These are phyloP conservation scores for Cydonia oblonga DNA, from an alignment of 331 rosid species.

Conservation along the genomic window DNA sequence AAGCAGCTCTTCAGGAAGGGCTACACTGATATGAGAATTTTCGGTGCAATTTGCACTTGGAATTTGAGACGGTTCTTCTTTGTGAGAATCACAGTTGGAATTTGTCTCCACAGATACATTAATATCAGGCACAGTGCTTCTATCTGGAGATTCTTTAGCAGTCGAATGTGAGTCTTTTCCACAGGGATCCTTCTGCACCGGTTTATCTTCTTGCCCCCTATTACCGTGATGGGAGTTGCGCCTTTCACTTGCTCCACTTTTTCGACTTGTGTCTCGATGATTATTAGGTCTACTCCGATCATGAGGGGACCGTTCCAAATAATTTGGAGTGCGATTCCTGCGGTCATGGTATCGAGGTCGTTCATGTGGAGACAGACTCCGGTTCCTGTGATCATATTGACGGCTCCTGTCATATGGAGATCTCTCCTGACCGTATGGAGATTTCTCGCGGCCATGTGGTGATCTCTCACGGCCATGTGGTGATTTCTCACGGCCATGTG, in stretches of 20 bases:
- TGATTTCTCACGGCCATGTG: not conserved
- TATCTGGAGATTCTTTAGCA: constrained; percentile 47
- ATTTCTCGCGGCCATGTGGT: constrained; percentile 30
- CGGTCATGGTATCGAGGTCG: constrained; percentile 40
- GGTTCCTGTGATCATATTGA: constrained; percentile 50
- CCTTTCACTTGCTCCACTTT: constrained; percentile 44
- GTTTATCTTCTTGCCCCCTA: constrained; percentile 55
- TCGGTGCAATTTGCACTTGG: constrained; percentile 40
- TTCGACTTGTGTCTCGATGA: constrained; percentile 39
- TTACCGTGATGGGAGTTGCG: constrained; percentile 28
- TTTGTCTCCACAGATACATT: constrained; percentile 37
- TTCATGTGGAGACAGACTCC: constrained; percentile 74
- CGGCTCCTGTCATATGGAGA: constrained; percentile 45
- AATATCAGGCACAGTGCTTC: constrained; percentile 24
- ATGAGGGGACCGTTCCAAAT: constrained; percentile 49
- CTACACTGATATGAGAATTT: constrained; percentile 30
- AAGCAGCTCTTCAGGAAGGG: constrained; percentile 62
- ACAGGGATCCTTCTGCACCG: constrained; percentile 36
- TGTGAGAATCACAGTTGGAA: constrained; percentile 22
- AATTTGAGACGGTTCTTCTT: constrained; percentile 50
- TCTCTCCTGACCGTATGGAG: constrained; percentile 34
- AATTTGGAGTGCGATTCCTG: constrained; percentile 52
- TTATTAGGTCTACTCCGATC: constrained; percentile 37
- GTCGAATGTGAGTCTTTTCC: constrained; percentile 30
- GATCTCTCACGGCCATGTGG: constrained; percentile 61